A percentile compares a stretch with the other conserved stretches of the same genome.
These are phyloP conservation scores for Pythium phragmiticola DNA, from an alignment of 352 stramenopile genomes.

Conservation along the genomic window DNA sequence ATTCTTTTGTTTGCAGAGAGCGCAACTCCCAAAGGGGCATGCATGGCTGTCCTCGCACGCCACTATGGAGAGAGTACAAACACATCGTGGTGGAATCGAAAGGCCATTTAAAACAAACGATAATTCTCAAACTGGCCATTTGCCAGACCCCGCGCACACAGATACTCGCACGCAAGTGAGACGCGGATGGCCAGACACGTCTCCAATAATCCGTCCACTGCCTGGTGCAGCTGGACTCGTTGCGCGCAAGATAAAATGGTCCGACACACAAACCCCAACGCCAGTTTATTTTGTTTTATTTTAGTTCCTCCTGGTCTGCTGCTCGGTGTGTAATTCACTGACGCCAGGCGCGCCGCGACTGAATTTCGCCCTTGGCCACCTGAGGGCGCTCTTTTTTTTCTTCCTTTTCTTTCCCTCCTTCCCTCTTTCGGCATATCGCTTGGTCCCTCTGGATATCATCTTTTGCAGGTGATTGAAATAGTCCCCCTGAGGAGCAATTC, in stretches of 20 bases:
- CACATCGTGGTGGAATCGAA: constrained; percentile 14
- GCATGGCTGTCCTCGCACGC: too few relatives aligned
- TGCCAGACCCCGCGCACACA: background rate
- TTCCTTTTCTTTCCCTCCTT: constrained; percentile 25
- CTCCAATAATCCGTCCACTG: background rate
- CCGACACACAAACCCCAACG: constrained; percentile 1
- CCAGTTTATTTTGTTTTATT: constrained; percentile 9
- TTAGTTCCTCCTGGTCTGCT: background rate
- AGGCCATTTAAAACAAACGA: background rate
- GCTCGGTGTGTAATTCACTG: constrained; percentile 29
- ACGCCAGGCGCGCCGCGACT: constrained; percentile 22
- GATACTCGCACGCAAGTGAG: background rate
- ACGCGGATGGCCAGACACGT: background rate
- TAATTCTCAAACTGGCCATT: too few relatives aligned
- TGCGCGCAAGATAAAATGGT: background rate
- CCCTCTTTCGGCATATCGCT: constrained; percentile 19
- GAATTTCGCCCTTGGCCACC: constrained; percentile 11
- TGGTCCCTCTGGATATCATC: constrained; percentile 4
- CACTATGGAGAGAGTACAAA: background rate
- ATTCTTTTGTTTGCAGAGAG: too few relatives aligned
- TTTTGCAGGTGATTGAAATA: constrained; percentile 15
- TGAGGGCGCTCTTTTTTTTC: constrained; percentile 25
- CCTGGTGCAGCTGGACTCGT: background rate
- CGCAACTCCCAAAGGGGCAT: too few relatives aligned
- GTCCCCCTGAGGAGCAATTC: constrained; percentile 7